phyloP scores from a whole-genome alignment of 768 basidiomycete genomes.

The Mycena maculata region DNA sequence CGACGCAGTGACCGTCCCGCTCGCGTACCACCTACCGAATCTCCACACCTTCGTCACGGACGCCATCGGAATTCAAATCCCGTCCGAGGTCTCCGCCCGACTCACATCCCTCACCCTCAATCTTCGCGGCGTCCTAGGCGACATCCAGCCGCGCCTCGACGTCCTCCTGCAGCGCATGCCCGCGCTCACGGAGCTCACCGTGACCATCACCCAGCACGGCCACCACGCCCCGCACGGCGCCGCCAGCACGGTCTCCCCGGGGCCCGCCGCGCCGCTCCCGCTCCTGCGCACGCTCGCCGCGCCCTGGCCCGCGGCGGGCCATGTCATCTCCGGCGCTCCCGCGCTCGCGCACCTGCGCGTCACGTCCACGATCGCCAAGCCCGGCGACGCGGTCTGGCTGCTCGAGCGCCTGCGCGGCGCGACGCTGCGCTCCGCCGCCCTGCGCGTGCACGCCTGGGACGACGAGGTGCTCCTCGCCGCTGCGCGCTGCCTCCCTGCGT shows the following conservation, averaged over 20 bases:
- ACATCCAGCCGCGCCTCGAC: conserved; percentile 27
- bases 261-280: conserved; percentile 2
- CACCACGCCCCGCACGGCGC: not conserved
- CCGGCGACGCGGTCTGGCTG: conserved; percentile 13
- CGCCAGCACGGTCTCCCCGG: not conserved
- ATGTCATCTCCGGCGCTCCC: conserved; percentile 6
- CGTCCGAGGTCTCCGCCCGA: not conserved
- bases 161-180: conserved; percentile 18
- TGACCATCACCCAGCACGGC: not conserved
- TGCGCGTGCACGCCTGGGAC: conserved; percentile 19
- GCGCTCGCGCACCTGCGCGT: conserved; percentile 16
- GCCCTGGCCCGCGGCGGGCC: conserved; percentile 19
- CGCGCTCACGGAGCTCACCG: not conserved
- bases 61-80: conserved; percentile 15
- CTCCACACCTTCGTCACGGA: conserved; percentile 18
- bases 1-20: conserved; percentile 9
- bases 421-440: not conserved
- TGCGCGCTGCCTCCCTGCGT: conserved; percentile 18
- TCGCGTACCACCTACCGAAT: conserved; percentile 9
- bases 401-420: conserved; percentile 12
- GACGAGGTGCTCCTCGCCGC: conserved; percentile 31
- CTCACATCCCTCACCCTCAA: conserved; percentile 21
- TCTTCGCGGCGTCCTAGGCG: not conserved
- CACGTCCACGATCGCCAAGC: not conserved
- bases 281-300: conserved; percentile 18